Conservation (phyloP, 1,139 yeast genomes). For the Williopsis jadinii region DNA sequence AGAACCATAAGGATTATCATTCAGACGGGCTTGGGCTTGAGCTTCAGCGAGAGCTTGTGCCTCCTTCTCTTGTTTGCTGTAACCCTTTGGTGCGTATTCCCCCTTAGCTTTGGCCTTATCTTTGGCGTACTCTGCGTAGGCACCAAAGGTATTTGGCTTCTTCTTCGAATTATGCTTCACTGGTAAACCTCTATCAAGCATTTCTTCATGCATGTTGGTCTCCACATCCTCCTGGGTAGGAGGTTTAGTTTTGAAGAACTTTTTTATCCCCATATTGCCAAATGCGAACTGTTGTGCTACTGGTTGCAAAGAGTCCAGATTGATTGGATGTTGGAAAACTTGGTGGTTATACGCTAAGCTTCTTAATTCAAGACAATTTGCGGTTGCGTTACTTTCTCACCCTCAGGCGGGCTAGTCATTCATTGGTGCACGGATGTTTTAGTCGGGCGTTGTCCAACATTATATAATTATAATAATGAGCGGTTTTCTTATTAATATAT, state of each 20-base stretch:
- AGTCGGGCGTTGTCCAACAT: too few relatives aligned
- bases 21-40: neutral
- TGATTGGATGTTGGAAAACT: too few relatives aligned
- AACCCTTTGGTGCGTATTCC: constrained; percentile 38
- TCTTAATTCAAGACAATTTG: too few relatives aligned
- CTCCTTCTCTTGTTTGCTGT: constrained; percentile 22
- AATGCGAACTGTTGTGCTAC: too few relatives aligned
- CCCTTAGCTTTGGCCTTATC: constrained; percentile 27
- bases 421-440: too few relatives aligned
- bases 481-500: too few relatives aligned
- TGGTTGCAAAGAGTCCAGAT: too few relatives aligned
- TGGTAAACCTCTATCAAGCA: constrained; percentile 47
- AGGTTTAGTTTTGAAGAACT: constrained; percentile 48
- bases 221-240: constrained; percentile 52
- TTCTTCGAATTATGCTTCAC: constrained; percentile 31
- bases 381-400: too few relatives aligned
- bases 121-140: constrained; percentile 36
- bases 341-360: neutral
- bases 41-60: constrained; percentile 9
- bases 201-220: constrained; percentile 42
- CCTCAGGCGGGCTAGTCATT: too few relatives aligned
- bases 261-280: constrained; percentile 25
- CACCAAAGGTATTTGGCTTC: constrained; percentile 54
- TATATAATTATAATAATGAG: too few relatives aligned
- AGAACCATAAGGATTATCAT: constrained; percentile 4